phyloP scores from a whole-genome alignment of 1,284 basidiomycete genomes.

The Irpex sp. region DNA sequence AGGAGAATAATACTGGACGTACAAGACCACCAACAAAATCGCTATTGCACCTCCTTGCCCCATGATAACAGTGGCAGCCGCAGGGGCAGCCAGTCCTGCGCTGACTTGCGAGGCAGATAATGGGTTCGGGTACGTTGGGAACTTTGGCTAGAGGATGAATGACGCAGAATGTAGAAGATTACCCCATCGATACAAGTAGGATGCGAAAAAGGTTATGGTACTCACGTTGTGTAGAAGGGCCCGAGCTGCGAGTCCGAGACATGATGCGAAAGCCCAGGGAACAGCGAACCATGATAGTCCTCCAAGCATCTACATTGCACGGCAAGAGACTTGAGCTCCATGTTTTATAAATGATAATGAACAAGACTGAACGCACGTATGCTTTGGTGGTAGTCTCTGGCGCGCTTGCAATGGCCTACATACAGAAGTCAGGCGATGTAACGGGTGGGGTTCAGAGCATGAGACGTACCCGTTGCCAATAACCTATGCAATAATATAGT shows the following conservation, averaged over 20 bases:
- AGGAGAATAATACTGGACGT: slow-evolving; percentile 16
- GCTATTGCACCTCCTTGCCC: slow-evolving; percentile 50
- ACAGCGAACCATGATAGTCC: slow-evolving; percentile 63
- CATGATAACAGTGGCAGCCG: slow-evolving; percentile 48
- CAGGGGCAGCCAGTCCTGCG: slow-evolving; percentile 51
- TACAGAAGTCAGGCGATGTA: background rate
- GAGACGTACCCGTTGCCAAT: slow-evolving; percentile 43
- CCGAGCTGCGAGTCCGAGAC: slow-evolving; percentile 52
- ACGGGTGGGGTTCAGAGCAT: no score
- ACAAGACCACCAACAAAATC: slow-evolving; percentile 52
- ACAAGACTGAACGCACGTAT: slow-evolving; percentile 31
- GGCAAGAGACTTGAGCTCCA: background rate
- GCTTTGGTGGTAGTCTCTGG: slow-evolving; percentile 47
- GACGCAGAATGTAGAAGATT: background rate
- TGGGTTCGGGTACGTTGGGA: slow-evolving; percentile 50
- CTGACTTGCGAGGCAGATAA: slow-evolving; percentile 46
- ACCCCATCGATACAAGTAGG: background rate
- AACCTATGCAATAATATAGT: slow-evolving; percentile 27
- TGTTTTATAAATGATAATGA: background rate
- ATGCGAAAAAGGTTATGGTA: background rate
- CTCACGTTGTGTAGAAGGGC: slow-evolving; percentile 42
- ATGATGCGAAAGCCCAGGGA: slow-evolving; percentile 56
- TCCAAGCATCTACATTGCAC: slow-evolving; percentile 45
- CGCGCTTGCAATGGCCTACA: slow-evolving; percentile 46
- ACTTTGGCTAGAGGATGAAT: slow-evolving; percentile 35